Evolutionary conservation across 257 asterid genomes (phyloP).

Genomic region (Echites panduratus): DNA sequence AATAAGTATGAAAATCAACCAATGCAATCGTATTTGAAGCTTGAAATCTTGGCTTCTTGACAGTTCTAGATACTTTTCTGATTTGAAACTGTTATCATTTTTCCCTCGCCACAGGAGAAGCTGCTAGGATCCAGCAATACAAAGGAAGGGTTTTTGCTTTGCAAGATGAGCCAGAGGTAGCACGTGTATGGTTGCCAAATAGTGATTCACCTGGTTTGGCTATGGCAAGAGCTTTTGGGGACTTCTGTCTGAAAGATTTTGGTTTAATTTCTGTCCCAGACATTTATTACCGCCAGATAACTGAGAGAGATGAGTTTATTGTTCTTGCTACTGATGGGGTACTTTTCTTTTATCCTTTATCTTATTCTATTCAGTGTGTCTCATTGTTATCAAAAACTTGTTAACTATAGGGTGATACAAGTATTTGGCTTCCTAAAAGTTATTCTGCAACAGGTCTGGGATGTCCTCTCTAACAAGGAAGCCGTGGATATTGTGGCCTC

Average conservation of each 20-base stretch:
- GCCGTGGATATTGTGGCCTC: conserved; percentile 87
- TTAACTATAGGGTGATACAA: background rate
- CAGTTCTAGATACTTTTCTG: background rate
- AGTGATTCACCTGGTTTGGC: conserved; percentile 98
- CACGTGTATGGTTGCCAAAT: conserved; percentile 98
- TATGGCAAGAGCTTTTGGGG: conserved; percentile 99
- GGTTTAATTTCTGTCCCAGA: conserved; percentile 96
- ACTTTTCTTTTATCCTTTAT: background rate
- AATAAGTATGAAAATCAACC: background rate
- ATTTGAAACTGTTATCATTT: conserved; percentile 1
- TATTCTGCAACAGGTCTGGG: conserved; percentile 72
- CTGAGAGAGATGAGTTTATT: conserved; percentile 62
- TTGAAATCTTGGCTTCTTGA: background rate
- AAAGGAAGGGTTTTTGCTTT: conserved; percentile 93
- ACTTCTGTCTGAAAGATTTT: conserved; percentile 92
- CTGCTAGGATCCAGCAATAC: conserved; percentile 90
- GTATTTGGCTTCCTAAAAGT: background rate
- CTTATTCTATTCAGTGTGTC: background rate
- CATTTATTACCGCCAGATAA: conserved; percentile 77
- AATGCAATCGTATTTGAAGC: background rate
- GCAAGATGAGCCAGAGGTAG: conserved; percentile 99
- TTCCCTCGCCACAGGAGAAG: conserved; percentile 54
- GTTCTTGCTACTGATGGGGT: conserved; percentile 99
- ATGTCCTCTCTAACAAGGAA: conserved; percentile 92
- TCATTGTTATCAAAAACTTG: background rate